Percentiles rank a stretch among this genome's conserved stretches.
These are phyloP conservation scores for Dactylonectria estremocensis DNA, from an alignment of 2,329 filamentous ascomycete species.

Conservation along the genomic window DNA sequence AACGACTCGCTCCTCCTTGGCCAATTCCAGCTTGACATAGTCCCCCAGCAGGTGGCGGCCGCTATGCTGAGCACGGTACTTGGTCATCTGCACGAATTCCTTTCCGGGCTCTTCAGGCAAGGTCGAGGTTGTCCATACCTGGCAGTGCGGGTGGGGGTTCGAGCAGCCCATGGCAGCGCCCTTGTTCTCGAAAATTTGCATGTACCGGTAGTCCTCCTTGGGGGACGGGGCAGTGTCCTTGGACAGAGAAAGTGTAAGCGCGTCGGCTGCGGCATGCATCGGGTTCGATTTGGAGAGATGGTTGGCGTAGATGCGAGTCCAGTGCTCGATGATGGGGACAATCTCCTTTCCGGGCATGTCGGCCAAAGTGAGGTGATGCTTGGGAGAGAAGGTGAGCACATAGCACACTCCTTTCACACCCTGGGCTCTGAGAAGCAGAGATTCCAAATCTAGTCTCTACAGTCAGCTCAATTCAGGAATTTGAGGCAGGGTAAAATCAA, in stretches of 20 bases:
- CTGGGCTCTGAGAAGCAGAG: conserved; percentile 84
- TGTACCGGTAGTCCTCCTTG: conserved; percentile 88
- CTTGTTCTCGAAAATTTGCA: conserved; percentile 99
- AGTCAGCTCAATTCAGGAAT: conserved; percentile 11
- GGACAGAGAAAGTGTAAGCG: conserved; percentile 58
- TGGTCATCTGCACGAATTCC: conserved; percentile 83
- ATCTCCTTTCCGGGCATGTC: conserved; percentile 87
- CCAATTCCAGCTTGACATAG: conserved; percentile 86
- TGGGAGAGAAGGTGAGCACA: conserved; percentile 93
- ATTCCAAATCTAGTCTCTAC: conserved; percentile 73
- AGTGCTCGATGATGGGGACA: conserved; percentile 86
- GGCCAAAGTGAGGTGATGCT: conserved; percentile 92
- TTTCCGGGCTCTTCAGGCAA: conserved; percentile 90
- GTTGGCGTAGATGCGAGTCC: conserved; percentile 90
- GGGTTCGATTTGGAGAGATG: conserved; percentile 83
- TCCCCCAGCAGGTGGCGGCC: conserved; percentile 86
- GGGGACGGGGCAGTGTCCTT: conserved; percentile 62
- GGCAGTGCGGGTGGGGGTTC: conserved; percentile 97
- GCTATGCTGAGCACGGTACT: conserved; percentile 81
- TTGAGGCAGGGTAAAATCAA: neutral
- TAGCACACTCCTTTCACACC: conserved; percentile 96
- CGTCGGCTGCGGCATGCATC: conserved; percentile 62
- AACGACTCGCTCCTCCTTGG: conserved; percentile 88
- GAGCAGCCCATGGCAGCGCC: conserved; percentile 98
- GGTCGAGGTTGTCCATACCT: conserved; percentile 94